Evolutionary conservation across 495 filamentous ascomycete species (phyloP), one percentile per base, ranked within the genome.

Genomic region (Penicillium daleae): DNA sequence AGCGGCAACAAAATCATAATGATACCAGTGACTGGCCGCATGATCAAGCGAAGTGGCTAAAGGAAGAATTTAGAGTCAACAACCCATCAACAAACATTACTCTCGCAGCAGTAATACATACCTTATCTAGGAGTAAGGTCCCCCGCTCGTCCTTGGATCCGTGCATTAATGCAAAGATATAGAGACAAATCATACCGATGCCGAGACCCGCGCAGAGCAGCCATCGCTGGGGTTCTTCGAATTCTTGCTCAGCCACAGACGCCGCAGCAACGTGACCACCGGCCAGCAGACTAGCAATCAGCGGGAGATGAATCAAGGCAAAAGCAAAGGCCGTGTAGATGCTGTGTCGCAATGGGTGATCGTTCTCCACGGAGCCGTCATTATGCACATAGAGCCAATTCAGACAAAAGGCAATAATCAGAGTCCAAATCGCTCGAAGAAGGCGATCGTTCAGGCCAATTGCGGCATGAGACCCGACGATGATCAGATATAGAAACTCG

Each of bases 321-420:
- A 77, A 81, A 0, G 67, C 26, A 35, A 79, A 77, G 3, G 70
- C 72, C 3, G 74, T 73, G 13, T 59, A 70, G 0, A 77, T 63
- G 29, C 62, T 73, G 55, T 77, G 68, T 9, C 74, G 68, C 22
- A 80, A 53, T 1, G 78, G 76, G 44, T 81, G 78, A 3, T 63
- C 64, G 31, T 62, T 64, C 5, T 72, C 44, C 26, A 76, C 24
- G 4, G 78, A 67, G 21, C 77, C 74, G 46, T 80, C 77, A 29
- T 72, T 72, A 55, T 78, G 73, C 7, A 71, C 61, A 63, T 80
- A 82, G 40, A 80, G 39, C 73, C 76, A 79, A 59, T 80, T 80
- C 40, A 80, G 60, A 65, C 79, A 80, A 62, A 82, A 82, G 0
- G 79, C 75, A 56, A 82, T 80, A 39, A 80, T 61, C 13, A 82